Evolutionary conservation across 768 basidiomycete species (phyloP), one percentile per base, ranked within the genome.

Genomic region (Cystobasidium ongulense): DNA sequence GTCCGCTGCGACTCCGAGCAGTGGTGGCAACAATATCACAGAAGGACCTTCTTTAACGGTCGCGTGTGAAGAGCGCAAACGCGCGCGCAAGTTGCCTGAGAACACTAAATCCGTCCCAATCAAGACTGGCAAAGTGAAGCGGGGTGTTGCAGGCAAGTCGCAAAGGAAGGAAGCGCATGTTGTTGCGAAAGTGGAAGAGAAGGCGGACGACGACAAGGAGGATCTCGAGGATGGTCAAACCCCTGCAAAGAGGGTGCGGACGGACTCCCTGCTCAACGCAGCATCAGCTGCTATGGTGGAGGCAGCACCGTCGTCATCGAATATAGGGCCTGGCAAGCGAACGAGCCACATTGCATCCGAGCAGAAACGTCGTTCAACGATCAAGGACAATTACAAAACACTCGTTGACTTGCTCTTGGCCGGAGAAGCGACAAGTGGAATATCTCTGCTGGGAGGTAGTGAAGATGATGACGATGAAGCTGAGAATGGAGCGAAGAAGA

Each of bases 371-470:
- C 68, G 68, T 35, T 54, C 68, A 11, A 71, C 52, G 21, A 71
- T 71, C 23, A 71, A 71, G 36, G 68, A 71, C 50, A 71, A 71
- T 54, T 71, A 71, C 27, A 71, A 71, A 33, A 27, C 68, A 15
- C 68, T 71, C 29, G 68, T 71, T 27, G 68, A 71, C 5, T 18
- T 71, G 29, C 53, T 71, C 8, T 38, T 71, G 33, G 68, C 52
- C 18, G 68, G 68, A 52, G 68, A 71, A 38, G 11, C 29, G 54
- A 29, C 53, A 2, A 57, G 53, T 46, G 68, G 68, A 2, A 71
- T 71, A 1, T 61, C 52, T 10, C 52, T 71, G 2, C 36, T 54
- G 33, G 31, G 31, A n/a, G 53, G 53, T 36, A 29, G 54, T 36
- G 53, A 54, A 52, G 68, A 54, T 33, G 53, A 71, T 39, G 68